phyloP scores from a whole-genome alignment of 345 rosid species.

The Gynandropsis gynandra region DNA sequence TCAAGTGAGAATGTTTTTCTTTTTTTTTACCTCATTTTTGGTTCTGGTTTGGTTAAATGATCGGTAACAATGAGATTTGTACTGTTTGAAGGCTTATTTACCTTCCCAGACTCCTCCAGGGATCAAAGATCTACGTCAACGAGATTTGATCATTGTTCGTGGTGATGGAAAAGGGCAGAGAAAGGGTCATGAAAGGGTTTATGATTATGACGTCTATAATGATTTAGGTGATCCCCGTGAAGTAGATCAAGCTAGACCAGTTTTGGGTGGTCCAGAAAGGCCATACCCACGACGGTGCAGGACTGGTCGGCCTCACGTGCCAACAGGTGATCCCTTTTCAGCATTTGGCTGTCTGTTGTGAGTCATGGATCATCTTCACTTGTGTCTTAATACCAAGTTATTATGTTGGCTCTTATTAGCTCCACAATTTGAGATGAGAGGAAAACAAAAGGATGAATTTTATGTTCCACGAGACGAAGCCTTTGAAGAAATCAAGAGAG shows the following conservation, averaged over 20 bases:
- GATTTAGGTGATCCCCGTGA: slow-evolving; percentile 85
- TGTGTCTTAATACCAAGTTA: neutral
- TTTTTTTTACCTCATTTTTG: neutral
- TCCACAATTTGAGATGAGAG: slow-evolving; percentile 60
- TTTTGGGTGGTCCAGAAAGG: slow-evolving; percentile 48
- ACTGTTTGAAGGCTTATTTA: slow-evolving; percentile 42
- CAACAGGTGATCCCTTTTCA: slow-evolving; percentile 38
- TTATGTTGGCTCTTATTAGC: slow-evolving; percentile 36
- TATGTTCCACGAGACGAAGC: slow-evolving; percentile 92
- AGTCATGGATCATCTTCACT: neutral
- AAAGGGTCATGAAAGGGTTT: slow-evolving; percentile 62
- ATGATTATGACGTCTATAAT: slow-evolving; percentile 72
- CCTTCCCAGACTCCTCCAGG: slow-evolving; percentile 74
- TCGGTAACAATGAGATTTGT: too few species aligned
- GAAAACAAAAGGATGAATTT: slow-evolving; percentile 72
- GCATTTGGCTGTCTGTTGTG: neutral
- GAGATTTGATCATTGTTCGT: slow-evolving; percentile 55
- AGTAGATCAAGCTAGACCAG: slow-evolving; percentile 57
- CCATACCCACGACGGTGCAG: slow-evolving; percentile 96
- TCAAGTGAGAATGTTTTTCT: slow-evolving; percentile 43
- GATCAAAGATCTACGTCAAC: slow-evolving; percentile 57
- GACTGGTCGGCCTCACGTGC: slow-evolving; percentile 67
- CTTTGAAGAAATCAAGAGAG: slow-evolving; percentile 88
- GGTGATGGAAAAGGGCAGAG: slow-evolving; percentile 77
- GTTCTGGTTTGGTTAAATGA: too few species aligned